These are phyloP conservation scores for Nannochloris sp. DNA, from an alignment of 139 green algal genomes.

Conservation along the genomic window DNA sequence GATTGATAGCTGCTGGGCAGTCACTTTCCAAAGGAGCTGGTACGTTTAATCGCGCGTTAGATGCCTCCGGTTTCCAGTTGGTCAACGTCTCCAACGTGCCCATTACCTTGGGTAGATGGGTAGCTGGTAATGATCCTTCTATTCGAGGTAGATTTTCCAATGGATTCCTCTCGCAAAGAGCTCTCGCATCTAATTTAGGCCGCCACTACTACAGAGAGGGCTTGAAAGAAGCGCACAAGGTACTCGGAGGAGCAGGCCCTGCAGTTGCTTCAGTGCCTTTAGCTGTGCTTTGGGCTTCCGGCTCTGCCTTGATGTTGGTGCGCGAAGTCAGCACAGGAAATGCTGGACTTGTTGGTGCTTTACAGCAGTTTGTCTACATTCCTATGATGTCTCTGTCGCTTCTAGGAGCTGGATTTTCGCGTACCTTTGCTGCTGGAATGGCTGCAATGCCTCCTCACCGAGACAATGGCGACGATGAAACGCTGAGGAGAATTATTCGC, in stretches of 20 bases:
- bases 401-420: slow-evolving; percentile 43
- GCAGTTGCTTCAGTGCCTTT: slow-evolving; percentile 61
- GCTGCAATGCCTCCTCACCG: slow-evolving; percentile 51
- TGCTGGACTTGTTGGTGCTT: slow-evolving; percentile 26
- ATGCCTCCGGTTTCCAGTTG: slow-evolving; percentile 68
- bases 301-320: slow-evolving; percentile 49
- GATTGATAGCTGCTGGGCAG: slow-evolving; percentile 31
- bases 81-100: slow-evolving; percentile 84
- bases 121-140: slow-evolving; percentile 31
- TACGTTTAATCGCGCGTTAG: slow-evolving; percentile 46
- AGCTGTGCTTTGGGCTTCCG: slow-evolving; percentile 63
- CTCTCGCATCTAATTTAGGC: slow-evolving; percentile 35
- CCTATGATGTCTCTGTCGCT: slow-evolving; percentile 39
- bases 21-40: not conserved
- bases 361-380: slow-evolving; percentile 55
- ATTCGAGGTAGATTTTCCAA: slow-evolving; percentile 33
- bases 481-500: slow-evolving; percentile 46
- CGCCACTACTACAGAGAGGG: slow-evolving; percentile 62
- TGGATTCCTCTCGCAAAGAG: slow-evolving; percentile 32
- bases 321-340: slow-evolving; percentile 41
- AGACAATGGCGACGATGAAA: slow-evolving; percentile 44
- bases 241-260: slow-evolving; percentile 67
- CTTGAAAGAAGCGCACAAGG: slow-evolving; percentile 63
- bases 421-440: slow-evolving; percentile 50
- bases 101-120: slow-evolving; percentile 51